These are phyloP conservation scores for Tubosaeta sp. DNA, from an alignment of 768 basidiomycete genomes.

Conservation along the genomic window DNA sequence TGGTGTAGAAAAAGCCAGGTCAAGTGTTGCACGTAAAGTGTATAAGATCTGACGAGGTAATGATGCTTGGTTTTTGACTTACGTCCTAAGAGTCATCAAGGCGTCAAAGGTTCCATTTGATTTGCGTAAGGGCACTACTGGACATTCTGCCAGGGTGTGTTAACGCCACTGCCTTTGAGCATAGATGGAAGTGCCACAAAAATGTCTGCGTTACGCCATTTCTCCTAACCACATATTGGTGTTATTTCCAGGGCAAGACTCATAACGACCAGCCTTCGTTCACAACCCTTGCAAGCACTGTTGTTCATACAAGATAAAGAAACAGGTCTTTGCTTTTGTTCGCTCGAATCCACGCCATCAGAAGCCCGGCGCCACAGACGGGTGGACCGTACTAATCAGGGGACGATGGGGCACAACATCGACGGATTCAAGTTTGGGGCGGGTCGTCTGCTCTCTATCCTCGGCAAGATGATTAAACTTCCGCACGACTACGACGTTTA, in stretches of 20 bases:
- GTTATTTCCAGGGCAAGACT: neutral
- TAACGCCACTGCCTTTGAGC: too few relatives aligned
- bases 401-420: constrained; percentile 39
- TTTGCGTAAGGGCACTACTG: too few relatives aligned
- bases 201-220: too few relatives aligned
- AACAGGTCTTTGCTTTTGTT: constrained; percentile 10
- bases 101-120: too few relatives aligned
- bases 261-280: neutral
- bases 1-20: neutral
- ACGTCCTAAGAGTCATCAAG: neutral
- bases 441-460: constrained; percentile 29
- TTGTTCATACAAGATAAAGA: constrained; percentile 11
- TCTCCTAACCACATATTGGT: neutral
- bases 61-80: constrained; percentile 1
- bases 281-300: neutral
- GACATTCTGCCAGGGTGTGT: too few relatives aligned
- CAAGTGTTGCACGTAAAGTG: neutral
- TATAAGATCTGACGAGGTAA: constrained; percentile 3
- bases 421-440: constrained; percentile 39
- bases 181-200: neutral
- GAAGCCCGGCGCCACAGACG: too few relatives aligned
- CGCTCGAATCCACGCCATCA: constrained; percentile 26
- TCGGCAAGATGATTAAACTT: constrained; percentile 36
- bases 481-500: constrained; percentile 38
- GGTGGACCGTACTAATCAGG: constrained; percentile 43